phyloP scores from a whole-genome alignment of 2,329 filamentous ascomycete genomes.

The Colletotrichum musicola region DNA sequence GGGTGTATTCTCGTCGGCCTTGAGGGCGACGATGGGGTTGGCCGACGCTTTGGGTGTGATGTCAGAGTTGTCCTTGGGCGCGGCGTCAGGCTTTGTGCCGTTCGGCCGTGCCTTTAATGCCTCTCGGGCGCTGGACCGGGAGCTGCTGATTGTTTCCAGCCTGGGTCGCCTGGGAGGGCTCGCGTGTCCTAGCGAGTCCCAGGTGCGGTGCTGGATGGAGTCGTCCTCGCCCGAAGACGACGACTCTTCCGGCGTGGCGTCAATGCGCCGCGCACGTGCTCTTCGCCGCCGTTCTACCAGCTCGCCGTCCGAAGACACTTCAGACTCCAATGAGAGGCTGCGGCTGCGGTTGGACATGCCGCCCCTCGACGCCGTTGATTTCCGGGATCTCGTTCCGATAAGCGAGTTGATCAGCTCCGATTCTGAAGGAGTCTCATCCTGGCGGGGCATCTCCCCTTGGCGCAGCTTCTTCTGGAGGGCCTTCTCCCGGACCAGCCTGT shows the following conservation, averaged over 20 bases:
- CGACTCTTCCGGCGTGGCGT: slow-evolving; percentile 45
- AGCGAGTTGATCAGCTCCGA: slow-evolving; percentile 59
- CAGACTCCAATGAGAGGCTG: slow-evolving; percentile 55
- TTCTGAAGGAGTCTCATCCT: slow-evolving; percentile 53
- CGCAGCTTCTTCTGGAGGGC: slow-evolving; percentile 60
- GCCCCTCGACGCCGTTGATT: slow-evolving; percentile 43
- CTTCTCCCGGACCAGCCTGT: slow-evolving; percentile 59
- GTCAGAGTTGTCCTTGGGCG: slow-evolving; percentile 23
- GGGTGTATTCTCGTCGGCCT: slow-evolving; percentile 26
- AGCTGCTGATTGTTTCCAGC: slow-evolving; percentile 62
- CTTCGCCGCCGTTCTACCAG: slow-evolving; percentile 35
- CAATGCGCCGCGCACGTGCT: slow-evolving; percentile 23
- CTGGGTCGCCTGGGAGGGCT: slow-evolving; percentile 57
- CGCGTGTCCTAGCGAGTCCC: slow-evolving; percentile 44
- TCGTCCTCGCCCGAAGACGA: slow-evolving; percentile 48
- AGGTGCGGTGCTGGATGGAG: slow-evolving; percentile 39
- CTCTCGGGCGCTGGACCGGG: slow-evolving; percentile 48
- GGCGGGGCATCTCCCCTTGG: slow-evolving; percentile 48
- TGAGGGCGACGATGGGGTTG: slow-evolving; percentile 25
- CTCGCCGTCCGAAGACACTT: slow-evolving; percentile 41
- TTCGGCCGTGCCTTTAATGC: slow-evolving; percentile 43
- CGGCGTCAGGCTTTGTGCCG: slow-evolving; percentile 28
- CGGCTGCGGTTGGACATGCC: slow-evolving; percentile 46
- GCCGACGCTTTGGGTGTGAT: slow-evolving; percentile 36
- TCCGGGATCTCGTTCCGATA: slow-evolving; percentile 44